Evolutionary conservation across 108 stramenopile species (phyloP), one percentile per base, ranked within the genome.

Genomic region (Parmales sp.): DNA sequence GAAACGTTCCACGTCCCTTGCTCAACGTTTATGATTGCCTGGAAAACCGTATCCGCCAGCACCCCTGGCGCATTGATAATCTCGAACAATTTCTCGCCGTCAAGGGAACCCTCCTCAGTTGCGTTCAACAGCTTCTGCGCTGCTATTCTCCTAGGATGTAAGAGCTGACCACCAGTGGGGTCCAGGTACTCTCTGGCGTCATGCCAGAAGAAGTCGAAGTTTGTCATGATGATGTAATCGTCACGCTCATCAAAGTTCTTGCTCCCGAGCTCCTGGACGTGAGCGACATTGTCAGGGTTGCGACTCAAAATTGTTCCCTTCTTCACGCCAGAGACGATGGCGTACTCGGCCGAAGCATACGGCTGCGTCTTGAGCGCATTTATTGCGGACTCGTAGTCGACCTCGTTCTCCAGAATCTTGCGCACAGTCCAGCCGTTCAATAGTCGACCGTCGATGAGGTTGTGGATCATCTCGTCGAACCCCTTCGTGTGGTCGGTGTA

Each of bases 261-360:
- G 7, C 36, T 11, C n/a, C 20, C 54, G 31, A 60, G 54, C 31
- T 18, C 36, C 20, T 60, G 54, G 26, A 34, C 11, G 54, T 60
- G 54, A 16, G 54, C 54, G 54, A 60, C 54, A 34, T 60, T 60
- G 54, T 60, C 54, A 34, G 54, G 54, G 54, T 60, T 60, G 54
- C 54, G 54, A 34, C 31, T 13, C 31, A 60, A 13, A 3, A 60
- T 60, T 28, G n/a, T 11, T 28, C 54, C 54, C 54, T 60, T 60
- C 28, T 60, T 11, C 1, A 60, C 26, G 54, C 54, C 54, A 0
- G 54, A 60, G 8, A 60, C 4, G 3, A 60, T 60, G 28, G 26
- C 8, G 54, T 60, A 60, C 31, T 60, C 54, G 25, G 54, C 36
- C 7, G 54, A 60, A 16, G 54, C 36, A 34, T 60, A 60, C 3